phyloP scores from a whole-genome alignment of 768 basidiomycete genomes.

The Termitomyces sp. region DNA sequence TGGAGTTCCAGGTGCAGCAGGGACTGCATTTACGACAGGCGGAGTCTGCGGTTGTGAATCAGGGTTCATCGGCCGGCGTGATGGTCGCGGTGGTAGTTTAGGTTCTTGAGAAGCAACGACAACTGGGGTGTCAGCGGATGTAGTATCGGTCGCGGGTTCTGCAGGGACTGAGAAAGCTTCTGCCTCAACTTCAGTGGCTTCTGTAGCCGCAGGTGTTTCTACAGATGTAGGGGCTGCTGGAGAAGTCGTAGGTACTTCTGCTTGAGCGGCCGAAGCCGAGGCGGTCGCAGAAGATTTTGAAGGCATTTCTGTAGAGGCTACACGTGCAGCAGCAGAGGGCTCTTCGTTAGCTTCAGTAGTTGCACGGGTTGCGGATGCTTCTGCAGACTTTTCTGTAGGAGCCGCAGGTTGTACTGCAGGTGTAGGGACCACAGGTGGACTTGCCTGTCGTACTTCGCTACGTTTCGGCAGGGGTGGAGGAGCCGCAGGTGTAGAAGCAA shows the following conservation, averaged over 20 bases:
- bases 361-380: neutral
- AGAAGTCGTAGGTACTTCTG: neutral
- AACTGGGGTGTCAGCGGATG: neutral
- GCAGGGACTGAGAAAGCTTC: neutral
- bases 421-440: constrained; percentile 6
- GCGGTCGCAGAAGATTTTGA: neutral
- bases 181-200: neutral
- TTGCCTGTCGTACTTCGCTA: constrained; percentile 32
- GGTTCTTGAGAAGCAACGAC: constrained; percentile 5
- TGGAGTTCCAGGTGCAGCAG: constrained; percentile 17
- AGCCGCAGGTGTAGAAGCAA: constrained; percentile 20
- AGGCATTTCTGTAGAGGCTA: neutral
- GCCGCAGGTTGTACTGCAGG: neutral
- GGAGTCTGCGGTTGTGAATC: constrained; percentile 43
- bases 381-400: neutral
- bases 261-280: neutral
- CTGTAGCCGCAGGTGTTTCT: neutral
- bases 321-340: neutral
- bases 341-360: neutral
- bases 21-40: constrained; percentile 8
- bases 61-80: constrained; percentile 26
- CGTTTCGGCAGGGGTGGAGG: constrained; percentile 54
- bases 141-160: neutral
- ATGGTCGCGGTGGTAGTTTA: constrained; percentile 13
- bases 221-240: neutral